Conservation (phyloP, 306 rosid genomes). For the Psophocarpus tetragonolobus region DNA sequence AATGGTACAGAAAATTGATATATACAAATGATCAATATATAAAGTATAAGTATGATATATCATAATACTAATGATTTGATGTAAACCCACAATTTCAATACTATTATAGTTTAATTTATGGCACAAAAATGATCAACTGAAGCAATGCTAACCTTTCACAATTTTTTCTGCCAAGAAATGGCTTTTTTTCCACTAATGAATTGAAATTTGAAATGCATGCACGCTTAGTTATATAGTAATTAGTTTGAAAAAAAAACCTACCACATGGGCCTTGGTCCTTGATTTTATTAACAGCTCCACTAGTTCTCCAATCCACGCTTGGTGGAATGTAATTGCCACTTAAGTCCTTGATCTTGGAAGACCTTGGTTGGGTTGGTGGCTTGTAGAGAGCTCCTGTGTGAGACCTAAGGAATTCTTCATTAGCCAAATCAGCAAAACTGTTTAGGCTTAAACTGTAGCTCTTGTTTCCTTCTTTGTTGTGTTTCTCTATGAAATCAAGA, state of each 20-base stretch:
- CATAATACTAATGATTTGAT: no score
- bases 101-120: no score
- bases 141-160: background rate
- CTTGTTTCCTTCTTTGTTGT: background rate
- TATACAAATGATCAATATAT: no score
- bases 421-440: background rate
- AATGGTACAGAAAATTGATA: no score
- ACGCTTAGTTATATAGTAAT: background rate
- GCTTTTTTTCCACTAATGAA: background rate
- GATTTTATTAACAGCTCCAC: background rate
- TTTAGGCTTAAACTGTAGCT: background rate
- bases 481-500: background rate
- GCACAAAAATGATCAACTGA: no score
- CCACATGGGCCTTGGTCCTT: background rate
- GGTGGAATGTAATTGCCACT: background rate
- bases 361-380: background rate
- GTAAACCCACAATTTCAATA: no score
- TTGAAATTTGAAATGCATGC: background rate
- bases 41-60: no score
- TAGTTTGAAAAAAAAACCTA: background rate
- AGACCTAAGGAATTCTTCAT: background rate
- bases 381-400: background rate
- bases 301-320: slow-evolving; percentile 18
- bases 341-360: background rate
- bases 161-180: background rate